Evolutionary conservation across 345 rosid genomes (phyloP).

Genomic region (Erysimum cheiranthoides): DNA sequence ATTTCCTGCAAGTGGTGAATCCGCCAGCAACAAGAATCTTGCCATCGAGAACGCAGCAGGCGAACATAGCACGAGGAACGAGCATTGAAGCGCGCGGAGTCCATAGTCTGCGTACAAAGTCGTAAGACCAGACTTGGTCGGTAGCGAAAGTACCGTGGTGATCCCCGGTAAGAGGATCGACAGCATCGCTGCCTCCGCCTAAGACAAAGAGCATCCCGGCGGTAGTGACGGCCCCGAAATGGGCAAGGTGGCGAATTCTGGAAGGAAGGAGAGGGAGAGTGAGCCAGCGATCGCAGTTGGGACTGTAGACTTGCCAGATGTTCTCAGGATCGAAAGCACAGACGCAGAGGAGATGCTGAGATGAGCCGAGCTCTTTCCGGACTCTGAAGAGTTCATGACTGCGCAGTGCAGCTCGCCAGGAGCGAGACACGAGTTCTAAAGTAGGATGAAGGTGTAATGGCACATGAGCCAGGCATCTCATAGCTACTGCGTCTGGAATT

Average conservation of each 20-base stretch:
- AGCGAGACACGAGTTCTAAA: slow-evolving; percentile 90
- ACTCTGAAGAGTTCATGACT: slow-evolving; percentile 78
- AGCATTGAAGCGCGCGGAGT: slow-evolving; percentile 72
- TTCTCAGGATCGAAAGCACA: slow-evolving; percentile 95
- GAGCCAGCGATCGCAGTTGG: slow-evolving; percentile 79
- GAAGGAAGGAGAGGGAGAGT: slow-evolving; percentile 93
- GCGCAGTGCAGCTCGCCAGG: slow-evolving; percentile 82
- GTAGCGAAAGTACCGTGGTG: slow-evolving; percentile 95
- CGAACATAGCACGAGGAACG: slow-evolving; percentile 96
- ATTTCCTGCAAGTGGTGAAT: slow-evolving; percentile 84
- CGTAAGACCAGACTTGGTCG: slow-evolving; percentile 93
- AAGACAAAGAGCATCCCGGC: slow-evolving; percentile 79
- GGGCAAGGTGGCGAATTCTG: slow-evolving; percentile 77
- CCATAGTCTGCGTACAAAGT: slow-evolving; percentile 80
- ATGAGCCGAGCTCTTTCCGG: slow-evolving; percentile 72
- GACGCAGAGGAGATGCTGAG: slow-evolving; percentile 78
- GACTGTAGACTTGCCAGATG: slow-evolving; percentile 93
- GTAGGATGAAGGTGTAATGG: slow-evolving; percentile 75
- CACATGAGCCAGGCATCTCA: slow-evolving; percentile 93
- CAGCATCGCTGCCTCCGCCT: slow-evolving; percentile 97
- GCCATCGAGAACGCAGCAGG: slow-evolving; percentile 84
- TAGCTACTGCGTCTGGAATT: slow-evolving; percentile 87
- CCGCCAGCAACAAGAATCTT: slow-evolving; percentile 94
- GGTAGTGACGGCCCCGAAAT: slow-evolving; percentile 78
- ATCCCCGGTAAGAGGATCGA: slow-evolving; percentile 88